These are phyloP conservation scores for Canavalia ensiformis DNA, from an alignment of 306 rosid genomes.

Conservation along the genomic window DNA sequence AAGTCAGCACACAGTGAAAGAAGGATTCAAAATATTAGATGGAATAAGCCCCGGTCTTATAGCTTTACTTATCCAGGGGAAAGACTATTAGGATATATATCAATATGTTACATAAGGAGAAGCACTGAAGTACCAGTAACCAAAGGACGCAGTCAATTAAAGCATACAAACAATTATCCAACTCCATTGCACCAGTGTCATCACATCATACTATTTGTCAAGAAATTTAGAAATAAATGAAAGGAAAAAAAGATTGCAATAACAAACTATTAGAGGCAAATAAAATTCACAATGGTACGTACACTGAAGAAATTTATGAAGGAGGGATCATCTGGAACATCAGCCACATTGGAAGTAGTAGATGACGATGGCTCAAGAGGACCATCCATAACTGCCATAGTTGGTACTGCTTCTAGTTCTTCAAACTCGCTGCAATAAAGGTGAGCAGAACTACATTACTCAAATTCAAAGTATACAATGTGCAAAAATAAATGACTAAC, in stretches of 20 bases:
- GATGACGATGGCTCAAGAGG: constrained; percentile 65
- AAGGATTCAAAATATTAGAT: constrained; percentile 27
- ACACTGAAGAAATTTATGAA: constrained; percentile 72
- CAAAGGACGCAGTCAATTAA: constrained; percentile 35
- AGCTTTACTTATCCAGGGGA: constrained; percentile 17
- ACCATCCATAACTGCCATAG: constrained; percentile 75
- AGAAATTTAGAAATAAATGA: constrained; percentile 16
- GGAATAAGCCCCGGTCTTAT: constrained; percentile 6
- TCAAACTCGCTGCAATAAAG: constrained; percentile 64
- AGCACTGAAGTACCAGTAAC: constrained; percentile 1
- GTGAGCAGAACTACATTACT: constrained; percentile 31
- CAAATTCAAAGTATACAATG: constrained; percentile 34
- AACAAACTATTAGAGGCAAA: constrained; percentile 34
- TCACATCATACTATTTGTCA: constrained; percentile 21
- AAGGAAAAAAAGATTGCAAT: background rate
- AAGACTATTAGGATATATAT: constrained; percentile 17
- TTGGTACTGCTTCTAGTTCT: constrained; percentile 71
- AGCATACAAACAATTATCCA: constrained; percentile 16
- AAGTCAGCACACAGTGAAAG: constrained; percentile 29
- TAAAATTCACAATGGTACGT: constrained; percentile 42
- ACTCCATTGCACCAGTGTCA: background rate
- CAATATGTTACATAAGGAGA: background rate
- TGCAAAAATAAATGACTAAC: constrained; percentile 21
- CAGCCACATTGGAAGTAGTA: constrained; percentile 58
- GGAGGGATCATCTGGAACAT: constrained; percentile 64